A percentile compares a stretch with the other conserved stretches of the same genome.
Evolutionary conservation across 2,329 filamentous ascomycete genomes (phyloP).

Genomic region (Lachnellula willkommii): DNA sequence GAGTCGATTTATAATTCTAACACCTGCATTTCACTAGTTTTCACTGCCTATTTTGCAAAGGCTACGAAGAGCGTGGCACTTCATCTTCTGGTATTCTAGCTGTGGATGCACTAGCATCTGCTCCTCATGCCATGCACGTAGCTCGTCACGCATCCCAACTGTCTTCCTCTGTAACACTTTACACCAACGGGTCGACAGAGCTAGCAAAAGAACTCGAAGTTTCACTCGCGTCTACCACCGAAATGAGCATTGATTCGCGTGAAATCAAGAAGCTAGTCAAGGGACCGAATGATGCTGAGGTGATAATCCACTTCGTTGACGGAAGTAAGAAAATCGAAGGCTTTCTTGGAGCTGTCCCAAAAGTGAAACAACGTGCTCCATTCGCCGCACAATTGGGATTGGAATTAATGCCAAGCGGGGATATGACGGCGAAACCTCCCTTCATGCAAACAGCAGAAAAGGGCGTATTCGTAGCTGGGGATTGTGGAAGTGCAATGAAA

Average conservation of each 20-base stretch:
- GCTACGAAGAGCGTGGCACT: constrained; percentile 50
- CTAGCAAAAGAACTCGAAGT: constrained; percentile 24
- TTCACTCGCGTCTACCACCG: neutral
- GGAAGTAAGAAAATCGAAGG: constrained; percentile 31
- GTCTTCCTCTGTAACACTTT: constrained; percentile 41
- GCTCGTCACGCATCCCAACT: constrained; percentile 41
- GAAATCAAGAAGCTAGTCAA: neutral
- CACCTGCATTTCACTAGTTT: no score
- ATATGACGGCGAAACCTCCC: constrained; percentile 40
- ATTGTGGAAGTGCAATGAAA: constrained; percentile 30
- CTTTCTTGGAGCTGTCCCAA: constrained; percentile 38
- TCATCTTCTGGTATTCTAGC: constrained; percentile 43
- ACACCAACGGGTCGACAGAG: constrained; percentile 41
- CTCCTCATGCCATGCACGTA: constrained; percentile 34
- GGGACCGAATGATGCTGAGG: constrained; percentile 35
- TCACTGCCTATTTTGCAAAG: constrained; percentile 55
- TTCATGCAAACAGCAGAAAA: constrained; percentile 45
- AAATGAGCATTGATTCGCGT: neutral
- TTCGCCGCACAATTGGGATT: constrained; percentile 42
- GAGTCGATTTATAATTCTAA: no score
- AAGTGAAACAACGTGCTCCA: constrained; percentile 33
- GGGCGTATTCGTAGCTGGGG: constrained; percentile 52
- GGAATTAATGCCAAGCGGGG: constrained; percentile 36
- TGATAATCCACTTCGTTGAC: constrained; percentile 20
- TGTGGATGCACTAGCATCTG: constrained; percentile 29